Conservation (phyloP, 2,329 filamentous ascomycete species). For the Epichloe elymi region DNA sequence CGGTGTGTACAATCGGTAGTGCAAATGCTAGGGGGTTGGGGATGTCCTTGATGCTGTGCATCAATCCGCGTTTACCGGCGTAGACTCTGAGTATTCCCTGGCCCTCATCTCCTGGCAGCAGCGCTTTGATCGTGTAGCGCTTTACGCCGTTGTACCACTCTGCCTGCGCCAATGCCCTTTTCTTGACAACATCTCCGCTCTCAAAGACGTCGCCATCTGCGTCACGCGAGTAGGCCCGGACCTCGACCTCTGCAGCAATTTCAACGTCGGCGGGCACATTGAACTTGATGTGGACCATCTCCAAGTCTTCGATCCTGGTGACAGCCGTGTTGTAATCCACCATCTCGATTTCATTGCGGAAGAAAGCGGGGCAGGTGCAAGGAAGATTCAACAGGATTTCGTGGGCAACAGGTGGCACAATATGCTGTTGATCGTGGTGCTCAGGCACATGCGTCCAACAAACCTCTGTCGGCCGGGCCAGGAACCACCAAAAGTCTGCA, state of each 20-base stretch:
- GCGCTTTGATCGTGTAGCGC: slow-evolving; percentile 82
- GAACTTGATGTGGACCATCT: slow-evolving; percentile 84
- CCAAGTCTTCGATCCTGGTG: slow-evolving; percentile 75
- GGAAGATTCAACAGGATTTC: slow-evolving; percentile 80
- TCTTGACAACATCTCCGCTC: slow-evolving; percentile 73
- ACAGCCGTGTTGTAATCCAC: slow-evolving; percentile 84
- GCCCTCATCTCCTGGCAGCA: slow-evolving; percentile 84
- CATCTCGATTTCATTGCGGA: slow-evolving; percentile 68
- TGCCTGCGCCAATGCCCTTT: slow-evolving; percentile 77
- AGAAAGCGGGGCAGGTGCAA: slow-evolving; percentile 75
- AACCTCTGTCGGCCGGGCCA: slow-evolving; percentile 74
- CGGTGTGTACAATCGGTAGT: slow-evolving; percentile 78
- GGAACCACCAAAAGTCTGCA: slow-evolving; percentile 87
- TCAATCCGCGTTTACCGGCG: slow-evolving; percentile 83
- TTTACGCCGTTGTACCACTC: slow-evolving; percentile 85
- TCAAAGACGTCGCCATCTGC: slow-evolving; percentile 87
- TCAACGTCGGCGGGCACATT: slow-evolving; percentile 83
- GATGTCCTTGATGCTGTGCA: slow-evolving; percentile 96
- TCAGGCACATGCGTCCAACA: slow-evolving; percentile 95
- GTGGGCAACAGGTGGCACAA: slow-evolving; percentile 76
- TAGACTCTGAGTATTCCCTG: slow-evolving; percentile 82
- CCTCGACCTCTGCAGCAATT: slow-evolving; percentile 83
- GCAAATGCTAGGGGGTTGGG: slow-evolving; percentile 82
- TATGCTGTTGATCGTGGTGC: slow-evolving; percentile 77
- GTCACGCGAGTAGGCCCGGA: slow-evolving; percentile 66